A percentile compares a stretch with the other conserved stretches of the same genome.
These are phyloP conservation scores for Lomentospora prolificans DNA, from an alignment of 2,329 filamentous ascomycete species.

Conservation along the genomic window DNA sequence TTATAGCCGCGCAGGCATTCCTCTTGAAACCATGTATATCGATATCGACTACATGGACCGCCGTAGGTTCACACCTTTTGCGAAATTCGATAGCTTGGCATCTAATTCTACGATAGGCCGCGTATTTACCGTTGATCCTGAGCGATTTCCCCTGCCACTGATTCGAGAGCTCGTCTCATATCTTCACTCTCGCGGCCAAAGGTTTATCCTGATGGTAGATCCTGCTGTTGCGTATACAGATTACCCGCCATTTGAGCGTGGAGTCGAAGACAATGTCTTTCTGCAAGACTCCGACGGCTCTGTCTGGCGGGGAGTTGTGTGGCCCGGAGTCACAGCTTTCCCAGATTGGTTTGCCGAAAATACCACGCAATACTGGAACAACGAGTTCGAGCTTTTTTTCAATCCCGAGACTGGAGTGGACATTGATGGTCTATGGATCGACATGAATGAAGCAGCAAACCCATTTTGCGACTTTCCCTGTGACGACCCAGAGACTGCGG, in stretches of 20 bases:
- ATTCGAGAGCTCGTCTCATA: slow-evolving; percentile 58
- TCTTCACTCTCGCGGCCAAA: slow-evolving; percentile 56
- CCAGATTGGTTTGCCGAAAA: slow-evolving; percentile 68
- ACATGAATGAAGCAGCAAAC: slow-evolving; percentile 45
- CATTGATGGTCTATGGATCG: slow-evolving; percentile 71
- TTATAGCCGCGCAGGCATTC: slow-evolving; percentile 55
- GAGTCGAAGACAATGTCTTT: slow-evolving; percentile 36
- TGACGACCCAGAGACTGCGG: neutral
- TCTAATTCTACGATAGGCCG: neutral
- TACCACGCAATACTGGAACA: slow-evolving; percentile 58
- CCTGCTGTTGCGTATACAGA: slow-evolving; percentile 49
- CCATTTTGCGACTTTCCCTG: slow-evolving; percentile 15
- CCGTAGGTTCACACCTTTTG: slow-evolving; percentile 8
- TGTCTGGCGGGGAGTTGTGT: slow-evolving; percentile 56
- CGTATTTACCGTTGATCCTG: neutral
- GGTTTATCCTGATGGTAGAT: slow-evolving; percentile 72
- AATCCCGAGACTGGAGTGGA: slow-evolving; percentile 40
- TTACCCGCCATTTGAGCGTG: slow-evolving; percentile 30
- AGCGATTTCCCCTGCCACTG: slow-evolving; percentile 47
- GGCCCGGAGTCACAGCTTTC: slow-evolving; percentile 64
- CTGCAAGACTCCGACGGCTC: slow-evolving; percentile 44
- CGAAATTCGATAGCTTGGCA: no score
- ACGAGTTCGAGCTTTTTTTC: slow-evolving; percentile 59
- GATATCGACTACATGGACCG: slow-evolving; percentile 29
- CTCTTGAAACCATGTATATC: slow-evolving; percentile 47